Evolutionary conservation across 352 stramenopile species (phyloP).

Genomic region (Pythium biforme): DNA sequence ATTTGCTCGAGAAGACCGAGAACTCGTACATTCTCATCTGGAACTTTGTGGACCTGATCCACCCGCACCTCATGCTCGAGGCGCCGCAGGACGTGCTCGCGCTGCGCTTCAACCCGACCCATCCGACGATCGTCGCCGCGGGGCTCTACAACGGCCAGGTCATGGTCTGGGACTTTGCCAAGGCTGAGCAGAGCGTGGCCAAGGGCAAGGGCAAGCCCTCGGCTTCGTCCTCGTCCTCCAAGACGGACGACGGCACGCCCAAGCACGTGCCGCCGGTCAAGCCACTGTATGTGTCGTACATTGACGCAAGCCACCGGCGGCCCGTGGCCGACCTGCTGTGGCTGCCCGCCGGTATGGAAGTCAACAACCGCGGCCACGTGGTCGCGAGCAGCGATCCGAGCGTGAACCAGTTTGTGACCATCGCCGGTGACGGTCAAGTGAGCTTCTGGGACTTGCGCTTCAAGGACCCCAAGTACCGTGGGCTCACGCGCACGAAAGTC

Average conservation of each 20-base stretch:
- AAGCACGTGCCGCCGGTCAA: conserved; percentile 76
- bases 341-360: conserved; percentile 80
- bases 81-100: conserved; percentile 87
- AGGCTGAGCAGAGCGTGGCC: conserved; percentile 62
- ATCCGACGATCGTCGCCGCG: conserved; percentile 79
- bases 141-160: conserved; percentile 89
- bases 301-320: conserved; percentile 84
- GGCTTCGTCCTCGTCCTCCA: neutral
- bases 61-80: conserved; percentile 92
- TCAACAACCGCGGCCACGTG: conserved; percentile 88
- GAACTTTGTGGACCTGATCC: conserved; percentile 94
- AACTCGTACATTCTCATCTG: conserved; percentile 92
- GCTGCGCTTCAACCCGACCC: conserved; percentile 88
- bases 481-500: conserved; percentile 55
- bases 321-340: conserved; percentile 88
- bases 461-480: conserved; percentile 82
- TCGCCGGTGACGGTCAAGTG: conserved; percentile 89
- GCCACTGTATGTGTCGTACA: conserved; percentile 76
- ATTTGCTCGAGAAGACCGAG: conserved; percentile 72
- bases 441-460: conserved; percentile 93
- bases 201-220: conserved; percentile 54
- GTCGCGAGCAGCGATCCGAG: conserved; percentile 35
- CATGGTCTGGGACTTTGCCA: conserved; percentile 90
- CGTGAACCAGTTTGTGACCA: conserved; percentile 91
- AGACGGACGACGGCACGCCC: conserved; percentile 37